Evolutionary conservation across 164 flowering plant species (phyloP).

Genomic region (Pachysandra terminalis): DNA sequence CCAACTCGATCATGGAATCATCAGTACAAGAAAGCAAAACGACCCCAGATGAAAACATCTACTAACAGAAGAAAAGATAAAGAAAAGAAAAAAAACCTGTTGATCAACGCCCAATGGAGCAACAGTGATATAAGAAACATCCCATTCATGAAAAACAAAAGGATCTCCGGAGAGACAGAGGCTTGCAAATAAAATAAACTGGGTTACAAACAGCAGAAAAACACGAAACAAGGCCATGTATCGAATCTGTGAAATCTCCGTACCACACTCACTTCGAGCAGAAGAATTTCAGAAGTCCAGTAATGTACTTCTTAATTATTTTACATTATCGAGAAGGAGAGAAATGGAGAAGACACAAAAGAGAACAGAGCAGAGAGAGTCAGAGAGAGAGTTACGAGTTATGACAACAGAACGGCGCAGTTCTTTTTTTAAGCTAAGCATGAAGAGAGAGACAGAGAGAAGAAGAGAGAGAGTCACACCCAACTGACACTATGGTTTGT

Average conservation of each 20-base stretch:
- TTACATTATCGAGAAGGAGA: constrained; percentile 19
- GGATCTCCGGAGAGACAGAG: constrained; percentile 57
- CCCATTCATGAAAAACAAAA: constrained; percentile 38
- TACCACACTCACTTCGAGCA: too few relatives aligned
- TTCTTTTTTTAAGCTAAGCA: too few relatives aligned
- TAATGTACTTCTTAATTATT: not conserved
- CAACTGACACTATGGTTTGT: too few relatives aligned
- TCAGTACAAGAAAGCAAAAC: not conserved
- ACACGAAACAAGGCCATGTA: constrained; percentile 26
- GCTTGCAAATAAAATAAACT: constrained; percentile 28
- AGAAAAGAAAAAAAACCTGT: constrained; percentile 42
- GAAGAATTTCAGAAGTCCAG: too few relatives aligned
- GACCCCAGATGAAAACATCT: not conserved
- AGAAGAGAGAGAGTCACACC: too few relatives aligned
- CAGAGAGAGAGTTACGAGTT: not conserved
- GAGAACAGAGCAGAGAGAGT: not conserved
- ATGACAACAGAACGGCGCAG: not conserved
- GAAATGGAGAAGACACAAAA: constrained; percentile 14
- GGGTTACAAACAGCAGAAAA: constrained; percentile 16
- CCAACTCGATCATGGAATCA: not conserved
- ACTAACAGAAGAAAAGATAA: constrained; percentile 4
- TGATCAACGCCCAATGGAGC: constrained; percentile 80
- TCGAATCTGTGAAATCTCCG: not conserved
- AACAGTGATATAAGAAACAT: constrained; percentile 54
- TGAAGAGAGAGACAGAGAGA: too few relatives aligned